These are phyloP conservation scores for Diaporthe longicolla DNA, from an alignment of 2,329 filamentous ascomycete species.

Conservation along the genomic window DNA sequence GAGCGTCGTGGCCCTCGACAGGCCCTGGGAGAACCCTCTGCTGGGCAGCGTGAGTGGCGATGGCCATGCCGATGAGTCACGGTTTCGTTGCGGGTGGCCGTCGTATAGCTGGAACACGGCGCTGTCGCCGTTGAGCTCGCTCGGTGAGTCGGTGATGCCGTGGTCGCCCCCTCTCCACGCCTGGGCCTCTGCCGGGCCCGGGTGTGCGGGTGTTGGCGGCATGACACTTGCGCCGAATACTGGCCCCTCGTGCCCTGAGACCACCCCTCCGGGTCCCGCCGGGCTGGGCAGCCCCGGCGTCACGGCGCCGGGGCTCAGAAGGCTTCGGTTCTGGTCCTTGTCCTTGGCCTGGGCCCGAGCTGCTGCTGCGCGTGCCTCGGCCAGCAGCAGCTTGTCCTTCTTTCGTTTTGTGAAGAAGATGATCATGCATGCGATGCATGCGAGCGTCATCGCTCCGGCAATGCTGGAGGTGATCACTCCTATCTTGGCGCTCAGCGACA, in stretches of 20 bases:
- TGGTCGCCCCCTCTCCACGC: constrained; percentile 4
- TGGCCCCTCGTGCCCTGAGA: background rate
- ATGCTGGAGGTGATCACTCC: constrained; percentile 38
- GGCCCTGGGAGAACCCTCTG: background rate
- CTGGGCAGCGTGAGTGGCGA: constrained; percentile 12
- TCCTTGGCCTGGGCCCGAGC: constrained; percentile 5
- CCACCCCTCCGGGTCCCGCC: background rate
- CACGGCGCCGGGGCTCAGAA: constrained; percentile 31
- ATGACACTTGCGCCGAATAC: constrained; percentile 27
- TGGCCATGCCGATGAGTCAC: constrained; percentile 27
- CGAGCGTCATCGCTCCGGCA: constrained; percentile 30
- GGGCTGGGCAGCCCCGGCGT: constrained; percentile 23
- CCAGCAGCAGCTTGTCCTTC: constrained; percentile 31
- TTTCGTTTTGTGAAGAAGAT: constrained; percentile 36
- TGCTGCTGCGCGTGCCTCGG: constrained; percentile 30
- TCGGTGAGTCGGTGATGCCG: constrained; percentile 22
- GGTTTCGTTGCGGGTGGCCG: background rate
- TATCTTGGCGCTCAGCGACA: constrained; percentile 33
- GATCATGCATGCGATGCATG: constrained; percentile 33
- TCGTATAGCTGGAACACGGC: background rate
- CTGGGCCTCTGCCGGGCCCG: constrained; percentile 23
- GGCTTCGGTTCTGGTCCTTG: constrained; percentile 22
- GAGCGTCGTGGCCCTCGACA: constrained; percentile 7
- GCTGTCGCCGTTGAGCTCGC: constrained; percentile 30
- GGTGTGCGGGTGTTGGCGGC: constrained; percentile 24